Conservation (phyloP, 208 protist genomes). For the Trypanosoma melophagium region DNA sequence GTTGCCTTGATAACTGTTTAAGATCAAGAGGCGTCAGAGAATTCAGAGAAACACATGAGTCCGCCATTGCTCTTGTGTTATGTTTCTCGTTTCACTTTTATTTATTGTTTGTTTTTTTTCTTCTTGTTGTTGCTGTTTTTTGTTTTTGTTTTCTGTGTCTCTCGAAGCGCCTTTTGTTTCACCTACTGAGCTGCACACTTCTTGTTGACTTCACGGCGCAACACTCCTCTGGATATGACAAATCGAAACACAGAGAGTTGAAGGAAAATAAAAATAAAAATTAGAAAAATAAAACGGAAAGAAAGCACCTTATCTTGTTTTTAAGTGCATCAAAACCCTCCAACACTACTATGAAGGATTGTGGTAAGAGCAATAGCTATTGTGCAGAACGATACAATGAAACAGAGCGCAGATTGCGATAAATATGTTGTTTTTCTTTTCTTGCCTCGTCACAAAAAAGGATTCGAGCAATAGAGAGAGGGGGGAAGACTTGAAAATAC, state of each 20-base stretch:
- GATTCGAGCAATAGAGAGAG: constrained; percentile 10
- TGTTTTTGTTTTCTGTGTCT: neutral
- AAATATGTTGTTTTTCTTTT: no score
- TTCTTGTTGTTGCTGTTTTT: neutral
- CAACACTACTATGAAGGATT: neutral
- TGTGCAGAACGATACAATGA: no score
- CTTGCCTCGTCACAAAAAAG: neutral
- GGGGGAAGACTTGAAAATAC: no score
- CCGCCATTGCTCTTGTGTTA: constrained; percentile 11
- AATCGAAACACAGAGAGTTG: neutral
- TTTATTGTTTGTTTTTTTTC: neutral
- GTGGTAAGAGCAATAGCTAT: no score
- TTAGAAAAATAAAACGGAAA: neutral
- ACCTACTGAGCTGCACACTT: no score
- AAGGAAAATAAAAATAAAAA: no score
- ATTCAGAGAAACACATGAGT: constrained; percentile 30
- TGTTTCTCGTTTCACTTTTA: neutral
- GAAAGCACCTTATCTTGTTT: neutral
- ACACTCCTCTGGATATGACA: no score
- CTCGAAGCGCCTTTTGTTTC: neutral
- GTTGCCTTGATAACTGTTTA: constrained; percentile 64
- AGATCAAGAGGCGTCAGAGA: constrained; percentile 69
- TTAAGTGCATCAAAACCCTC: neutral
- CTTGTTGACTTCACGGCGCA: no score
- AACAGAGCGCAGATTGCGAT: no score